Evolutionary conservation across 2,329 filamentous ascomycete species (phyloP).

Genomic region (Leptographium procerum): DNA sequence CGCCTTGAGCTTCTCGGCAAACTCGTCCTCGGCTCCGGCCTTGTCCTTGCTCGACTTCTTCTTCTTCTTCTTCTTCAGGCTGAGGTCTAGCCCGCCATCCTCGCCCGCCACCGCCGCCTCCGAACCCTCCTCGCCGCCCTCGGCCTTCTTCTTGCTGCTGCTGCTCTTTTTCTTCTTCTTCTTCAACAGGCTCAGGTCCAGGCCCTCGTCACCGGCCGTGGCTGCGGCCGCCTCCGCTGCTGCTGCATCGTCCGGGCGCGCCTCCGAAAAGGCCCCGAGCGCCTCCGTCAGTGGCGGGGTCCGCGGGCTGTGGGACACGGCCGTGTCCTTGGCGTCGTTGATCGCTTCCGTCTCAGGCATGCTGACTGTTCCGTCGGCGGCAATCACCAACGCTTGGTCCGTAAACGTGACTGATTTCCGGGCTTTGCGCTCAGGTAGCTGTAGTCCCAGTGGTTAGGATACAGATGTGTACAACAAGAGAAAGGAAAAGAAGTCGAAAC

Average conservation of each 20-base stretch:
- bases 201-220: constrained; percentile 44
- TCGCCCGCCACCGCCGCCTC: constrained; percentile 43
- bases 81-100: constrained; percentile 41
- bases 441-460: background rate
- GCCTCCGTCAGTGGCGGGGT: constrained; percentile 48
- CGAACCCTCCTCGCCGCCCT: constrained; percentile 40
- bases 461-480: background rate
- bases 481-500: background rate
- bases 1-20: constrained; percentile 50
- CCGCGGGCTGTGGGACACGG: constrained; percentile 66
- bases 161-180: constrained; percentile 43
- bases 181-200: constrained; percentile 51
- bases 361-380: constrained; percentile 77
- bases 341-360: constrained; percentile 53
- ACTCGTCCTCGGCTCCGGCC: constrained; percentile 36
- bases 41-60: constrained; percentile 33
- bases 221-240: constrained; percentile 22
- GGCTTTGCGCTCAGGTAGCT: constrained; percentile 12
- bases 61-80: constrained; percentile 73
- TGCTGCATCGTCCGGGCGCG: constrained; percentile 26
- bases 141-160: constrained; percentile 28
- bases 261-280: constrained; percentile 43
- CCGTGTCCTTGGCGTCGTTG: constrained; percentile 68
- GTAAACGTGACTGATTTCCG: constrained; percentile 85
- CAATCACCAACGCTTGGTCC: constrained; percentile 76